A percentile compares a stretch with the other conserved stretches of the same genome.
These are phyloP conservation scores for Hyphopichia pseudoburtonii DNA, from an alignment of 1,139 yeast genomes.

Conservation along the genomic window DNA sequence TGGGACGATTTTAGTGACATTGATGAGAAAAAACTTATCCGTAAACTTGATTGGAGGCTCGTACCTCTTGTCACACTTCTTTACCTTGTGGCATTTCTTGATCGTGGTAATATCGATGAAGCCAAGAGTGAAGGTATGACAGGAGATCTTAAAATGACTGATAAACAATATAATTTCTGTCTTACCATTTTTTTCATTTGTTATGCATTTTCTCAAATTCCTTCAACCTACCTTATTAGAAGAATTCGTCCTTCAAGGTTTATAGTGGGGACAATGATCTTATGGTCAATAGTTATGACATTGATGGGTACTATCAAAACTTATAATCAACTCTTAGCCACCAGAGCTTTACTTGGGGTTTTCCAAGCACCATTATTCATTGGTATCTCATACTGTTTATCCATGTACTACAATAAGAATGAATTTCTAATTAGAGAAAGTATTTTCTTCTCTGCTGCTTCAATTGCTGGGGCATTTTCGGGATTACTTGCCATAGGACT, in stretches of 20 bases:
- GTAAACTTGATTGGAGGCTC: conserved; percentile 19
- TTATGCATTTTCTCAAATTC: conserved; percentile 17
- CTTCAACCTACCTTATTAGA: conserved; percentile 14
- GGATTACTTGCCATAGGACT: conserved; percentile 39
- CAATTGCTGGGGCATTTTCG: conserved; percentile 51
- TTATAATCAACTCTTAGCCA: conserved; percentile 15
- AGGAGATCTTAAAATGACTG: conserved; percentile 14
- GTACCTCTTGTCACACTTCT: conserved; percentile 16
- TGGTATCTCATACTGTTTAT: conserved; percentile 36
- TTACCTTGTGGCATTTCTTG: conserved; percentile 22
- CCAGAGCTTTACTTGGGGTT: conserved; percentile 18
- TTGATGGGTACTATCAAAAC: conserved; percentile 16
- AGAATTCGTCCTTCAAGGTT: conserved; percentile 14
- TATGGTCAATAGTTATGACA: conserved; percentile 18
- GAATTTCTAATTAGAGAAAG: conserved; percentile 45
- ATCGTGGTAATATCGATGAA: conserved; percentile 23
- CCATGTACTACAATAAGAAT: conserved; percentile 36
- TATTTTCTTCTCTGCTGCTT: conserved; percentile 51
- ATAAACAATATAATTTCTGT: conserved; percentile 17
- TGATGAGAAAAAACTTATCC: conserved; percentile 38
- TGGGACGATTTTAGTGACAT: conserved; percentile 1
- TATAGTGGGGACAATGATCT: conserved; percentile 14
- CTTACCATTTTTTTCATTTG: conserved; percentile 19
- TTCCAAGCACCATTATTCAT: conserved; percentile 30
- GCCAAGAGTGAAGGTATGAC: conserved; percentile 22